phyloP scores from a whole-genome alignment of 2,329 filamentous ascomycete genomes.

The Nothophoma quercina region DNA sequence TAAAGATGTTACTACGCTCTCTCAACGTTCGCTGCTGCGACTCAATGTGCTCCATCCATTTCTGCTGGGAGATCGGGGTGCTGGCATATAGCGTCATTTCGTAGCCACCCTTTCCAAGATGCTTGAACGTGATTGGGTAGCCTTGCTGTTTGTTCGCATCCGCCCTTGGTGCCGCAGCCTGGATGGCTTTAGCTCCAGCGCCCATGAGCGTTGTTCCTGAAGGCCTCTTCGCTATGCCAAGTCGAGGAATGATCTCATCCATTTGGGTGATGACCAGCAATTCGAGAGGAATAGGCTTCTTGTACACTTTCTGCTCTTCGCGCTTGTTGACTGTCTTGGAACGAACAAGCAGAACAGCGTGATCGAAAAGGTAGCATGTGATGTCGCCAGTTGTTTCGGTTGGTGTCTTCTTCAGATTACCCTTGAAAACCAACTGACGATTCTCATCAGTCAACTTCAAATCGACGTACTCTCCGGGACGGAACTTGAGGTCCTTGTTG shows the following conservation, averaged over 20 bases:
- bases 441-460: slow-evolving; percentile 93
- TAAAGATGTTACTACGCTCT: slow-evolving; percentile 75
- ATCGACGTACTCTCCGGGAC: slow-evolving; percentile 88
- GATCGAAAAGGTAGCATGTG: slow-evolving; percentile 94
- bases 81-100: slow-evolving; percentile 88
- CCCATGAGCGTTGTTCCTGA: slow-evolving; percentile 75
- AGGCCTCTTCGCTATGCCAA: slow-evolving; percentile 82
- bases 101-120: slow-evolving; percentile 94
- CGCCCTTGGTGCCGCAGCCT: slow-evolving; percentile 50
- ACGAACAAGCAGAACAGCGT: slow-evolving; percentile 89
- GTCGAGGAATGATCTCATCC: slow-evolving; percentile 88
- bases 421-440: slow-evolving; percentile 93
- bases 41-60: slow-evolving; percentile 97
- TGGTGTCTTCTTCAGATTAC: slow-evolving; percentile 88
- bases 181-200: slow-evolving; percentile 56
- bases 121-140: slow-evolving; percentile 94
- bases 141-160: slow-evolving; percentile 68
- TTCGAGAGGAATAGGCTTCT: slow-evolving; percentile 93
- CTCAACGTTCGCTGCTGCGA: slow-evolving; percentile 86
- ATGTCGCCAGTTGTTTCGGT: slow-evolving; percentile 85
- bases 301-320: slow-evolving; percentile 94
- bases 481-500: slow-evolving; percentile 90
- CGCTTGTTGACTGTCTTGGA: slow-evolving; percentile 91
- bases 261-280: slow-evolving; percentile 93
- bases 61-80: slow-evolving; percentile 85